These are phyloP conservation scores for Plectosphaerella cucumerina DNA, from an alignment of 2,329 filamentous ascomycete genomes.

Conservation along the genomic window DNA sequence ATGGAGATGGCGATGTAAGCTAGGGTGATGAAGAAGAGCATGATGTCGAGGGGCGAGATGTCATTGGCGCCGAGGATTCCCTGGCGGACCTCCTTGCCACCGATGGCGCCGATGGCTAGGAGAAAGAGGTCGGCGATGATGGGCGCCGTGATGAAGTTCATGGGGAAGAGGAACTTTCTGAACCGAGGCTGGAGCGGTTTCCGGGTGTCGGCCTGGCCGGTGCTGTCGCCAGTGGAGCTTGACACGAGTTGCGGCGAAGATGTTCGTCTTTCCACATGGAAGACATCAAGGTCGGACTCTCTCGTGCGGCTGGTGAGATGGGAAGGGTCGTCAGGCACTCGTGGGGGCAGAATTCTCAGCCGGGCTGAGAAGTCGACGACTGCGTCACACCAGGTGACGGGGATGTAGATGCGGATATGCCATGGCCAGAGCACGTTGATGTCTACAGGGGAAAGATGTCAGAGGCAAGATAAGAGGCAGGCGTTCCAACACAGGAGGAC, in stretches of 20 bases:
- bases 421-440: slow-evolving; percentile 66
- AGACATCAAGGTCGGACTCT: too few species aligned
- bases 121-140: slow-evolving; percentile 68
- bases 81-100: slow-evolving; percentile 58
- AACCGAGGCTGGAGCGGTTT: too few species aligned
- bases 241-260: too few species aligned
- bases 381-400: slow-evolving; percentile 41
- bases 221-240: too few species aligned
- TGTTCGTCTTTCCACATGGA: too few species aligned
- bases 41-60: slow-evolving; percentile 67
- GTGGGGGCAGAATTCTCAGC: neutral
- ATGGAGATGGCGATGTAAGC: slow-evolving; percentile 76
- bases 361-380: slow-evolving; percentile 26
- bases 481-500: slow-evolving; percentile 29
- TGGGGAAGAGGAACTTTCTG: slow-evolving; percentile 46
- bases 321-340: neutral
- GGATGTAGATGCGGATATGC: slow-evolving; percentile 57
- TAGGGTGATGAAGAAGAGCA: slow-evolving; percentile 69
- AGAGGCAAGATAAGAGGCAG: too few species aligned
- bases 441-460: slow-evolving; percentile 44
- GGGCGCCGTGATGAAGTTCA: slow-evolving; percentile 68
- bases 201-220: too few species aligned
- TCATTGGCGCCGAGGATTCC: slow-evolving; percentile 62
- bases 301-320: too few species aligned
- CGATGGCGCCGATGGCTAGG: slow-evolving; percentile 65